Percentiles rank a stretch among this genome's conserved stretches.
phyloP scores from a whole-genome alignment of 2,329 filamentous ascomycete genomes.

The Coleophoma crateriformis region DNA sequence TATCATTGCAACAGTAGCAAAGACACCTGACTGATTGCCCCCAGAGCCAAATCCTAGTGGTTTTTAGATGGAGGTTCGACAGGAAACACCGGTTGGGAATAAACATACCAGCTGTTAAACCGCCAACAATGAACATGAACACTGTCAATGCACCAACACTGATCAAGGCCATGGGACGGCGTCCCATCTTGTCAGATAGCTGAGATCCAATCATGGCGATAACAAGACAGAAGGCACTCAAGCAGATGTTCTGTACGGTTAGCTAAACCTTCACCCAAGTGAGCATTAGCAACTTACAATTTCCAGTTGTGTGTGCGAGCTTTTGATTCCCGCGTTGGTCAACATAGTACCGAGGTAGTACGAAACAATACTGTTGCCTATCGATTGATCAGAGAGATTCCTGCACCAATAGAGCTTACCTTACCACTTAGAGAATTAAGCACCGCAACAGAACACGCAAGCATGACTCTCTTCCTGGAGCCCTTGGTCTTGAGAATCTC shows the following conservation, averaged over 20 bases:
- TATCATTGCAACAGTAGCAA: constrained; percentile 32
- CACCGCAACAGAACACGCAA: background rate
- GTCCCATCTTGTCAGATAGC: constrained; percentile 33
- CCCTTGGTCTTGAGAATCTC: background rate
- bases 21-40: constrained; percentile 22
- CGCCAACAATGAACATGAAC: constrained; percentile 44
- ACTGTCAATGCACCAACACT: constrained; percentile 30
- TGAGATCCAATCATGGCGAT: constrained; percentile 35
- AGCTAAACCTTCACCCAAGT: background rate
- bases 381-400: background rate
- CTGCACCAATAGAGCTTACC: background rate
- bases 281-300: background rate
- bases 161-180: constrained; percentile 35
- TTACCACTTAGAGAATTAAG: background rate
- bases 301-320: background rate
- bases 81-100: background rate
- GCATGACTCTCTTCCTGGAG: background rate
- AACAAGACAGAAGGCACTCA: constrained; percentile 40
- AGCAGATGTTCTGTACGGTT: constrained; percentile 33
- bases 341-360: background rate
- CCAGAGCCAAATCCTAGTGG: background rate
- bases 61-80: background rate
- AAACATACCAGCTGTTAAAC: constrained; percentile 34
- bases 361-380: background rate
- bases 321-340: background rate